Evolutionary conservation across 345 rosid genomes (phyloP).

Genomic region (Chamaenerion angustifolium): DNA sequence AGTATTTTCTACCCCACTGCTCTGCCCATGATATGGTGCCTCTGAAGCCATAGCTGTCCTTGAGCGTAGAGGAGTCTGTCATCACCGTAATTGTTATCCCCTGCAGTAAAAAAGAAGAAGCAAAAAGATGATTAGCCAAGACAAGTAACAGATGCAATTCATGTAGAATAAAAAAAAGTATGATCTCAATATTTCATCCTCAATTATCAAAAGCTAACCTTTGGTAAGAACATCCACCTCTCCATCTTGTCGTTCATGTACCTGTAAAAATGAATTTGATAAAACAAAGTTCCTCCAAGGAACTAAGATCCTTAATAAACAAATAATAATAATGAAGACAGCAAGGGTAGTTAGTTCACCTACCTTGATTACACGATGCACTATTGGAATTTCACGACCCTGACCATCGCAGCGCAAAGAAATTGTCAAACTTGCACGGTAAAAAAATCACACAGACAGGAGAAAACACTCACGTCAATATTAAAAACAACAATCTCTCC

Average conservation of each 20-base stretch:
- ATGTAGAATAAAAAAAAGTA: no score
- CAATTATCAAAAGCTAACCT: slow-evolving; percentile 24
- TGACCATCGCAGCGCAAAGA: slow-evolving; percentile 9
- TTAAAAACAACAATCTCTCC: slow-evolving; percentile 97
- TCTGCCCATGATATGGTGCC: slow-evolving; percentile 80
- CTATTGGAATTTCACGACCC: slow-evolving; percentile 97
- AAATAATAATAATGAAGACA: neutral
- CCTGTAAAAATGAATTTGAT: slow-evolving; percentile 22
- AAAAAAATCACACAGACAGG: neutral
- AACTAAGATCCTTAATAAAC: neutral
- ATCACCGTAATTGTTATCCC: slow-evolving; percentile 72
- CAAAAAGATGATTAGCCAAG: no score
- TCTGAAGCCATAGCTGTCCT: slow-evolving; percentile 81
- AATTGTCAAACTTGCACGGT: neutral
- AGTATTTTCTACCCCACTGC: no score
- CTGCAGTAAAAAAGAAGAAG: slow-evolving; percentile 18
- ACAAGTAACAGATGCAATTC: no score
- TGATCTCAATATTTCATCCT: no score
- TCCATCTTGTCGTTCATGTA: slow-evolving; percentile 71
- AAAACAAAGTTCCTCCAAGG: no score
- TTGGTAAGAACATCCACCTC: slow-evolving; percentile 93
- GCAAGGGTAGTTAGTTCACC: neutral
- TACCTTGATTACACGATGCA: slow-evolving; percentile 96
- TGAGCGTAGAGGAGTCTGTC: slow-evolving; percentile 80
- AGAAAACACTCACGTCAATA: slow-evolving; percentile 48